Evolutionary conservation across 1,284 basidiomycete genomes (phyloP), one percentile per base, ranked within the genome.

Genomic region (Puccinia triticina): DNA sequence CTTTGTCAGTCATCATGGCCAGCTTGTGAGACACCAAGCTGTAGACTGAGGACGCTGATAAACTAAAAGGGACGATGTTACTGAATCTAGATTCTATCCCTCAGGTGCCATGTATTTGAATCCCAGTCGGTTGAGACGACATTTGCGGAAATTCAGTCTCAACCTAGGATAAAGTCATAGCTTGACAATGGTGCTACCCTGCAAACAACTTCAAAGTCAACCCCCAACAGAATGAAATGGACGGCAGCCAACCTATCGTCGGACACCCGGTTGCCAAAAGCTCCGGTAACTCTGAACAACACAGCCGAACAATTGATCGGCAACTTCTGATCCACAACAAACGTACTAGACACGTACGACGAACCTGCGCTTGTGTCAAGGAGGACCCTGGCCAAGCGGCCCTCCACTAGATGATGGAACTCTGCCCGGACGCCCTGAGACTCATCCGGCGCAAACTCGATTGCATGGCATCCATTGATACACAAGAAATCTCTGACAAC

Each of bases 311-410:
- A 37, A 43, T 0, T 40, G 26, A 43, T 55, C 16, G 11, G 21
- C 40, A 55, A 57, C 0, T 26, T n/a, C 1, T 2, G 11, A 23
- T 59, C 26, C 5, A 18, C 4, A 26, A 59, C 53, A 57, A 76
- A 59, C 1, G 14, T 12, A 0, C 18, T 32, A 16, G 74, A 55
- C 29, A 76, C 40, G 23, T 76, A 76, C 5, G 18, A 57, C 64
- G 21, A 67, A 34, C 55, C 40, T 40, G 74, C 74, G 40, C 74
- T 55, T 1, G 74, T 76, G 53, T 76, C 74, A 12, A 76, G 18
- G 53, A 76, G 59, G 37, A 76, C 59, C 59, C 59, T 59, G 59
- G 59, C 59, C 40, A 59, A 43, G 37, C 37, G 64, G 64, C 18
- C 64, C 64, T 43, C 64, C 11, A 67, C 11, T 0, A 2, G 34